Percentiles rank a stretch among this genome's conserved stretches.
phyloP scores from a whole-genome alignment of 2,329 filamentous ascomycete genomes.

The Penicillium sp. region DNA sequence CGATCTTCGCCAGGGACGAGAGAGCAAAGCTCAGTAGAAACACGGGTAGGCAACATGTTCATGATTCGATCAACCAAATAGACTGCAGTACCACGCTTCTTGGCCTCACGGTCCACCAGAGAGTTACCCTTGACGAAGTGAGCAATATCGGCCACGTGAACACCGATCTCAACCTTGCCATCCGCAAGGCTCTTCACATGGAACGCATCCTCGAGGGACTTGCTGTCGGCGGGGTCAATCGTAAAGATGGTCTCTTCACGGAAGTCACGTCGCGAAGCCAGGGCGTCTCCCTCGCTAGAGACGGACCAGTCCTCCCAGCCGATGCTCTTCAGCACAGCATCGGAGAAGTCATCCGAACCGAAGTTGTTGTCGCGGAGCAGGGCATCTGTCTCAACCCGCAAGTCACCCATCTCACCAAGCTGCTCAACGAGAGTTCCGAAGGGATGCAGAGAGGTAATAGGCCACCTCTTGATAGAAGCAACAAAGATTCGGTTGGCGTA shows the following conservation, averaged over 20 bases:
- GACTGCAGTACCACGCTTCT: constrained; percentile 95
- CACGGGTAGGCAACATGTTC: constrained; percentile 81
- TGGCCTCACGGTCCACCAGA: constrained; percentile 92
- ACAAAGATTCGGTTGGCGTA: constrained; percentile 98
- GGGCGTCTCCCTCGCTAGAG: constrained; percentile 74
- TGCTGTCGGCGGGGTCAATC: constrained; percentile 82
- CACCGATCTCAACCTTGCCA: constrained; percentile 87
- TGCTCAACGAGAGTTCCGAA: constrained; percentile 97
- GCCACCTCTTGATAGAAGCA: constrained; percentile 98
- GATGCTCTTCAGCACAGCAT: constrained; percentile 90
- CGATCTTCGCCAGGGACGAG: constrained; percentile 84
- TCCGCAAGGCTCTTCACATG: constrained; percentile 83
- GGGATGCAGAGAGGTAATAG: constrained; percentile 97
- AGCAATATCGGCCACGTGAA: constrained; percentile 91
- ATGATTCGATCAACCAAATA: constrained; percentile 89
- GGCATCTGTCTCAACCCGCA: constrained; percentile 97
- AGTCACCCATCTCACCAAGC: constrained; percentile 93
- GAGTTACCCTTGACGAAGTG: constrained; percentile 97
- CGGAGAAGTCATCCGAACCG: constrained; percentile 93
- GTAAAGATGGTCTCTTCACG: constrained; percentile 86
- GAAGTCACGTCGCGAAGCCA: constrained; percentile 83
- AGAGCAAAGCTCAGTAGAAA: constrained; percentile 85
- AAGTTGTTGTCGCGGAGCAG: constrained; percentile 98
- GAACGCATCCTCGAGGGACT: constrained; percentile 87
- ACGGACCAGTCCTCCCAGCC: constrained; percentile 90